Evolutionary conservation across 176 grass and related monocot species (phyloP).

Genomic region (Ensete ventricosum): DNA sequence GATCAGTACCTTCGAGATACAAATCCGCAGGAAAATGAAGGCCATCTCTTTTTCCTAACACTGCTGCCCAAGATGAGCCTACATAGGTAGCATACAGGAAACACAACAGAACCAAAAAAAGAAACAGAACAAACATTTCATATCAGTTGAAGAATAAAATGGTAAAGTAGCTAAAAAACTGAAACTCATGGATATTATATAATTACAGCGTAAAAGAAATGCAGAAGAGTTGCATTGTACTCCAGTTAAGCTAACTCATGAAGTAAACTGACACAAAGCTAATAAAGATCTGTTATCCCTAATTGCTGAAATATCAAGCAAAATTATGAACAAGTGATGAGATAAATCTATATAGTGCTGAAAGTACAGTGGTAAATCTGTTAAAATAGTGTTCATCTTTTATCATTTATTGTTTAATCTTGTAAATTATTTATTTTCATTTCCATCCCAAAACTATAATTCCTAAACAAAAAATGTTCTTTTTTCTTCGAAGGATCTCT

Average conservation of each 20-base stretch:
- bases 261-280: not conserved
- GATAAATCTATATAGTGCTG: not conserved
- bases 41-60: constrained; percentile 64
- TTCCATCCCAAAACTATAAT: too few species aligned
- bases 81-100: not conserved
- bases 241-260: not conserved
- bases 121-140: not conserved
- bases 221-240: too few species aligned
- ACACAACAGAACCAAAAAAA: constrained; percentile 6
- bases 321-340: not conserved
- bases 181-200: not conserved
- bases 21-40: constrained; percentile 76
- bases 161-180: not conserved
- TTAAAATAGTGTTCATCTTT: too few species aligned
- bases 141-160: not conserved
- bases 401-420: too few species aligned
- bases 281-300: not conserved
- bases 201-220: not conserved
- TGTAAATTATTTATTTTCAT: too few species aligned
- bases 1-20: constrained; percentile 96
- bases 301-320: not conserved
- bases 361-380: too few species aligned
- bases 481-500: too few species aligned
- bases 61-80: constrained; percentile 97
- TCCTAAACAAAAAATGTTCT: too few species aligned